Evolutionary conservation across 106 monocot species (phyloP).

Genomic region (Narthecium ossifragum): DNA sequence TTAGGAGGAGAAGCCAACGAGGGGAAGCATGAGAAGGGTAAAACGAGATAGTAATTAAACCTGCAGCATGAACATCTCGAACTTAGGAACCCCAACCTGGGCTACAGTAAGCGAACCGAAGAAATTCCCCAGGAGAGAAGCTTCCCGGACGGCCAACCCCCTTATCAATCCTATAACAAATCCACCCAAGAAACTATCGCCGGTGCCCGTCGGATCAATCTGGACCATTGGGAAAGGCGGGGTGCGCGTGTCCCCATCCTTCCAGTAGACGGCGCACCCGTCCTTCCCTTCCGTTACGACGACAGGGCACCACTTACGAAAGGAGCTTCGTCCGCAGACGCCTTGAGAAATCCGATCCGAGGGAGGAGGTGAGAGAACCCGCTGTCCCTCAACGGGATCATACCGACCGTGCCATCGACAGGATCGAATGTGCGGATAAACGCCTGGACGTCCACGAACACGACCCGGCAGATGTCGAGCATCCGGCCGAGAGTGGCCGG

Average conservation of each 20-base stretch:
- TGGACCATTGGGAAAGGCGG: conserved; percentile 51
- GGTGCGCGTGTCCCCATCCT: conserved; percentile 49
- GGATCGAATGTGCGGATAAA: conserved; percentile 73
- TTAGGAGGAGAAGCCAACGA: not conserved
- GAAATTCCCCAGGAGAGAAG: conserved; percentile 83
- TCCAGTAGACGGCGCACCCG: conserved; percentile 76
- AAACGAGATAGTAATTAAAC: conserved; percentile 26
- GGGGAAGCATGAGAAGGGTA: too few species aligned
- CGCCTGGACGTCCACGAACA: conserved; percentile 82
- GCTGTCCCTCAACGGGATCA: conserved; percentile 40
- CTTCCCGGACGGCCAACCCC: conserved; percentile 53
- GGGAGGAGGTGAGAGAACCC: conserved; percentile 54
- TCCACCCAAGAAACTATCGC: conserved; percentile 86
- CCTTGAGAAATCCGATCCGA: conserved; percentile 71
- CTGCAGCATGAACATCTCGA: conserved; percentile 57
- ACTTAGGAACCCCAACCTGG: conserved; percentile 77
- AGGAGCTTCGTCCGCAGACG: conserved; percentile 76
- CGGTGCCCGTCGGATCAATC: conserved; percentile 88
- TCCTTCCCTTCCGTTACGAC: conserved; percentile 74
- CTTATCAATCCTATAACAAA: conserved; percentile 54
- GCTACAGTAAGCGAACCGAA: conserved; percentile 76
- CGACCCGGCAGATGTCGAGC: conserved; percentile 53
- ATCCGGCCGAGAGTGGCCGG: conserved; percentile 58
- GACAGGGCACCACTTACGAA: conserved; percentile 72
- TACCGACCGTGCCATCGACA: conserved; percentile 54